Evolutionary conservation across 179 eudicot species (phyloP).

Genomic region (Amaranthus tricolor): DNA sequence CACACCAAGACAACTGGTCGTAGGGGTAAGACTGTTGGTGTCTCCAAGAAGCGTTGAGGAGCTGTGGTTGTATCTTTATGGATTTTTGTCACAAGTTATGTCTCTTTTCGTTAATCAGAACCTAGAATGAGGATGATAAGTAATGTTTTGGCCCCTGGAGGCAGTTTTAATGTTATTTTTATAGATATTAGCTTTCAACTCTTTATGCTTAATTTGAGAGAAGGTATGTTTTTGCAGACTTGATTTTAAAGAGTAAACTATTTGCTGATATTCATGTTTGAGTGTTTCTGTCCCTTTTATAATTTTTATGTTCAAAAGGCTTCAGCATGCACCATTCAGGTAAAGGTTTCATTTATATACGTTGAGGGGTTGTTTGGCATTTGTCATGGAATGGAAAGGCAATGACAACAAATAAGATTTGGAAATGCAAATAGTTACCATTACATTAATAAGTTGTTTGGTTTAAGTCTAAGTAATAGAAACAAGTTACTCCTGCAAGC

Average conservation of each 20-base stretch:
- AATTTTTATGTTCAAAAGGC: too few species aligned
- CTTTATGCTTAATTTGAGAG: conserved; percentile 12
- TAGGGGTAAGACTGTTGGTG: conserved; percentile 43
- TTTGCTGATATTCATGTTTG: not conserved
- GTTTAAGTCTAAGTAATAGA: too few species aligned
- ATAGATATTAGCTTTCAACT: conserved; percentile 18
- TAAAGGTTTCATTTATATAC: too few species aligned
- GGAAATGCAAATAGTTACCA: too few species aligned
- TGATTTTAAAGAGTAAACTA: not conserved
- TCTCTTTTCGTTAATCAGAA: not conserved
- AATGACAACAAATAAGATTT: too few species aligned
- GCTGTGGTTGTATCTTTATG: conserved; percentile 12
- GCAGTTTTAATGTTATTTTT: conserved; percentile 15
- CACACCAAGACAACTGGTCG: conserved; percentile 44
- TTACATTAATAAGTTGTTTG: too few species aligned
- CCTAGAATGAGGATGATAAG: conserved; percentile 9
- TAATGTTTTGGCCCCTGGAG: not conserved
- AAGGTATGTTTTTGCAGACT: not conserved
- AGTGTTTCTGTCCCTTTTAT: not conserved
- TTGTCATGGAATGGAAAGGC: too few species aligned
- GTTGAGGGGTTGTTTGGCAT: too few species aligned
- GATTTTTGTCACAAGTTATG: conserved; percentile 1
- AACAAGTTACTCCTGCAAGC: too few species aligned
- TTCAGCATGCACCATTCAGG: too few species aligned
- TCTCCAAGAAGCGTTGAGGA: conserved; percentile 39